Conservation (phyloP, 495 filamentous ascomycete species). For the Penicillium fimorum region DNA sequence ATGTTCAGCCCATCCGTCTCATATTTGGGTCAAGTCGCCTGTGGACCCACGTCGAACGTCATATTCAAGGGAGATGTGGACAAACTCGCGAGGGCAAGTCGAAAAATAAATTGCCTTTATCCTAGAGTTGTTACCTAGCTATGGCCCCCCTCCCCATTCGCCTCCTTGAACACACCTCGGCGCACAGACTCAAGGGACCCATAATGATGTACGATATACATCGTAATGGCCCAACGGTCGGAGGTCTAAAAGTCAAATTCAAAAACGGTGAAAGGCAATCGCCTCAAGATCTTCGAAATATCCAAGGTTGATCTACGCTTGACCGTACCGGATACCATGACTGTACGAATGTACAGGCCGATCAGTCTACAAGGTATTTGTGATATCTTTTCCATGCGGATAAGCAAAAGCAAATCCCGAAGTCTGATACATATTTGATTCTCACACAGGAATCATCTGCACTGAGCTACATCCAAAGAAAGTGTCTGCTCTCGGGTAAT, state of each 20-base stretch:
- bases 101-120: too few species aligned
- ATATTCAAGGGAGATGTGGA: background rate
- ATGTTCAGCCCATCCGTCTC: background rate
- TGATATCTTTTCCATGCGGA: slow-evolving; percentile 12
- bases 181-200: slow-evolving; percentile 25
- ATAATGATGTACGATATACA: slow-evolving; percentile 17
- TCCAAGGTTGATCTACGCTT: slow-evolving; percentile 6
- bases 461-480: background rate
- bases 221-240: slow-evolving; percentile 23
- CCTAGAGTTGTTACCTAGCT: too few species aligned
- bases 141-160: background rate
- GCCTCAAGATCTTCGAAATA: slow-evolving; percentile 22
- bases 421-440: background rate
- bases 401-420: slow-evolving; percentile 10
- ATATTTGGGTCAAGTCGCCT: background rate
- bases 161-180: background rate
- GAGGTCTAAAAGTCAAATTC: slow-evolving; percentile 13
- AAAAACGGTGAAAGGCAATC: slow-evolving; percentile 20
- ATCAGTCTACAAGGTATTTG: background rate
- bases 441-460: background rate
- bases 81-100: background rate
- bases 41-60: slow-evolving; percentile 14
- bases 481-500: background rate
- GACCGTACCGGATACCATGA: background rate
- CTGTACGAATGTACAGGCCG: background rate